A percentile compares a stretch with the other conserved stretches of the same genome.
Conservation (phyloP, 768 basidiomycete genomes). For the Paxillus involutus region DNA sequence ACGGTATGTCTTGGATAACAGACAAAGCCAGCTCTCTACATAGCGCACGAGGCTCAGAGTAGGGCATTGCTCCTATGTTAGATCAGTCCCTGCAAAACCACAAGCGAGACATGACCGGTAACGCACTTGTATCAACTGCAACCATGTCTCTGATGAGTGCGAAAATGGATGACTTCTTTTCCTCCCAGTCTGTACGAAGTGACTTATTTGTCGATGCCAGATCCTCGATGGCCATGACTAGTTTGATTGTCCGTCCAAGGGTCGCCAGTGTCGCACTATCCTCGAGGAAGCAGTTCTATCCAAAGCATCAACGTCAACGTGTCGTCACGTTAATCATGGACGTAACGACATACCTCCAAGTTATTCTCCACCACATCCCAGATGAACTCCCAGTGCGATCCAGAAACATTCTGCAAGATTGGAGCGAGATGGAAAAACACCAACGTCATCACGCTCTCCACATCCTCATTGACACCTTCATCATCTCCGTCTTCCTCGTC, state of each 20-base stretch:
- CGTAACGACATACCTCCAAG: constrained; percentile 63
- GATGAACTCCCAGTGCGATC: constrained; percentile 90
- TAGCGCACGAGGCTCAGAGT: constrained; percentile 59
- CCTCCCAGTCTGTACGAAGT: constrained; percentile 68
- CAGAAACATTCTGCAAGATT: constrained; percentile 82
- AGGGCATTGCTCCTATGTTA: constrained; percentile 13
- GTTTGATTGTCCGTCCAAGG: constrained; percentile 66
- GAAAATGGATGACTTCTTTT: constrained; percentile 51
- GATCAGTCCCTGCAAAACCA: not conserved
- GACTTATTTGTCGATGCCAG: constrained; percentile 70
- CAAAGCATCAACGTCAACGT: not conserved
- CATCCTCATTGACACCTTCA: constrained; percentile 70
- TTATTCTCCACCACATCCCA: constrained; percentile 88
- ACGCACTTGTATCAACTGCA: constrained; percentile 51
- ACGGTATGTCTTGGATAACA: constrained; percentile 66
- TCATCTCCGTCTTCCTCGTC: constrained; percentile 39
- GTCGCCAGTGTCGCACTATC: constrained; percentile 59
- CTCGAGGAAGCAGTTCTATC: constrained; percentile 58
- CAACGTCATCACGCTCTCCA: constrained; percentile 75
- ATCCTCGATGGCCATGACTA: constrained; percentile 70
- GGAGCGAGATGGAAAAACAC: constrained; percentile 79
- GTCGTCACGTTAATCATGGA: not conserved
- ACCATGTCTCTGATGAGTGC: constrained; percentile 62
- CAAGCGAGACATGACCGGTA: not conserved
- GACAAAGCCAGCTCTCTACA: constrained; percentile 70